Evolutionary conservation across 2,329 filamentous ascomycete species (phyloP).

Genomic region (Arthroderma uncinatum): DNA sequence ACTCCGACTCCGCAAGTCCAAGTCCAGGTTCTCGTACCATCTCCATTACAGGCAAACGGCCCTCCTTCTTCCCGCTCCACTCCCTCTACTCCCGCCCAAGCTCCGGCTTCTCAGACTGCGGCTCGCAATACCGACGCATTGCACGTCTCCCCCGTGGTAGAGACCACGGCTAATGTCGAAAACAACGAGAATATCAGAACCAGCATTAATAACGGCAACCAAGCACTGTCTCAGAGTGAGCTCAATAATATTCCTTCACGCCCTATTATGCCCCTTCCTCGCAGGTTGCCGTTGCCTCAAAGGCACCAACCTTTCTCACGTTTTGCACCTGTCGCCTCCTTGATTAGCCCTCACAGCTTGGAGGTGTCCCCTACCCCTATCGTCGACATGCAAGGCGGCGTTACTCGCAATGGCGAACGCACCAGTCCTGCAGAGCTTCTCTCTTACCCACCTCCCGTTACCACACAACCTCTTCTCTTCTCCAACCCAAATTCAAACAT

Average conservation of each 20-base stretch:
- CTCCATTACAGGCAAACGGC: background rate
- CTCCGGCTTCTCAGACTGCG: background rate
- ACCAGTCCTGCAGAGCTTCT: background rate
- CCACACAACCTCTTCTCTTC: background rate
- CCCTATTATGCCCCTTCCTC: background rate
- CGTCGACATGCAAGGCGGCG: background rate
- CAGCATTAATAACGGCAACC: background rate
- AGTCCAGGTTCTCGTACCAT: background rate
- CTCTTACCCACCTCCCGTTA: background rate
- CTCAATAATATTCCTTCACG: constrained; percentile 1
- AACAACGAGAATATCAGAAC: background rate
- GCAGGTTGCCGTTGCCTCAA: background rate
- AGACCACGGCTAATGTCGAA: background rate
- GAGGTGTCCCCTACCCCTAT: background rate
- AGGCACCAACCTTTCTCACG: background rate
- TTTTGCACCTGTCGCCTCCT: background rate
- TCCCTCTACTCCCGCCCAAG: background rate
- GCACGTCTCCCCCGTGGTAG: background rate
- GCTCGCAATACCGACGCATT: background rate
- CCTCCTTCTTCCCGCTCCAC: background rate
- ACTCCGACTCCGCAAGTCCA: background rate
- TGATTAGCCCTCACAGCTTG: constrained; percentile 4
- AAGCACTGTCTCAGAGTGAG: constrained; percentile 6
- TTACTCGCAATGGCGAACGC: constrained; percentile 1
- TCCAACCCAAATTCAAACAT: background rate